phyloP scores from a whole-genome alignment of 257 asterid species.

The Solanum arcanum region DNA sequence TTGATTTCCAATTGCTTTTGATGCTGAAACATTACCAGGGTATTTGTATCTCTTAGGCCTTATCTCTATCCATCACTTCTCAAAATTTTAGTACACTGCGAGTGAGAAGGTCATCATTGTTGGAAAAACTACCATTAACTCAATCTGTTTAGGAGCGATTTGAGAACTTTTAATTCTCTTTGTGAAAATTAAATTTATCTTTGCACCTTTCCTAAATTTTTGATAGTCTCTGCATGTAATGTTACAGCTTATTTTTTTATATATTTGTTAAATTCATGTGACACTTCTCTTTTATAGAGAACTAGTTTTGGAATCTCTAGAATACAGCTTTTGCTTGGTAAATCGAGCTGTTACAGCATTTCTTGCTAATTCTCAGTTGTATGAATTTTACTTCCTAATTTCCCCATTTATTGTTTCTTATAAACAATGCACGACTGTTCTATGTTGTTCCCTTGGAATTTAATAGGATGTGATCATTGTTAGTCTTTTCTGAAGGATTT shows the following conservation, averaged over 20 bases:
- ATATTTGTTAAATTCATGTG: neutral
- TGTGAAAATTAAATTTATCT: neutral
- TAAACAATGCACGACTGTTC: neutral
- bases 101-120: neutral
- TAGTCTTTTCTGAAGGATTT: neutral
- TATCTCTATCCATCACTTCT: neutral
- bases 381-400: neutral
- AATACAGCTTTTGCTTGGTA: neutral
- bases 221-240: neutral
- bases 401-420: neutral
- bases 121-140: neutral
- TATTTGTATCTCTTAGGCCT: neutral
- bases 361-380: neutral
- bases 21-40: neutral
- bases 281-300: neutral
- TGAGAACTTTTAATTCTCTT: neutral
- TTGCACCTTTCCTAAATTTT: neutral
- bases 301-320: neutral
- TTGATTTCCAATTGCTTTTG: neutral
- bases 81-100: neutral
- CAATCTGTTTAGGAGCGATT: neutral
- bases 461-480: neutral
- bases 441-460: no score
- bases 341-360: neutral
- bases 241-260: neutral